These are phyloP conservation scores for Aschersonia sp. DNA, from an alignment of 2,329 filamentous ascomycete genomes.

Conservation along the genomic window DNA sequence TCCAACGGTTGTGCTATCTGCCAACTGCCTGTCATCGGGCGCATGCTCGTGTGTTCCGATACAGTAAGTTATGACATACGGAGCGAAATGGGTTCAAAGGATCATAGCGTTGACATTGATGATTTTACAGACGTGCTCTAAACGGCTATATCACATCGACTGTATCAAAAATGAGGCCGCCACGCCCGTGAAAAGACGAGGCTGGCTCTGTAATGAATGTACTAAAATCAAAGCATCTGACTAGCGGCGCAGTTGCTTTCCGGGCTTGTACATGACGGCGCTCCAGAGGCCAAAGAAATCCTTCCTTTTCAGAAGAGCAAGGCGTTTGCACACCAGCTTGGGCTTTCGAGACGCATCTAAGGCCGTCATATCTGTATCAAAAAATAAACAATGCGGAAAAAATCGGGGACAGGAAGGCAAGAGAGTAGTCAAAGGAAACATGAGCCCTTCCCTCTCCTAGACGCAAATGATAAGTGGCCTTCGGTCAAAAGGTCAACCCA, in stretches of 20 bases:
- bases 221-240: conserved; percentile 9
- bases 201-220: conserved; percentile 32
- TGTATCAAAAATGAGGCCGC: conserved; percentile 25
- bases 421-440: no score
- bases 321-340: no score
- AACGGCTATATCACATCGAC: conserved; percentile 31
- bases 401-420: no score
- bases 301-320: no score
- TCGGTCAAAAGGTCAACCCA: no score
- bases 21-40: conserved; percentile 30
- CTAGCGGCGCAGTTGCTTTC: conserved; percentile 9
- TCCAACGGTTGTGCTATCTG: conserved; percentile 32
- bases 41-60: conserved; percentile 33
- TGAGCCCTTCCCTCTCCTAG: no score
- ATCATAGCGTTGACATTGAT: neutral
- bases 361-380: no score
- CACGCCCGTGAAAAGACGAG: conserved; percentile 18
- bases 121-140: conserved; percentile 21
- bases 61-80: conserved; percentile 17
- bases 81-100: no score
- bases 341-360: no score
- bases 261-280: neutral
- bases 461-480: no score
- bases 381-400: no score
- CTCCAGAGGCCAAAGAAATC: neutral